Base-by-base conservation (phyloP, 352 stramenopile genomes). In the Pythium guiyangense region DNA sequence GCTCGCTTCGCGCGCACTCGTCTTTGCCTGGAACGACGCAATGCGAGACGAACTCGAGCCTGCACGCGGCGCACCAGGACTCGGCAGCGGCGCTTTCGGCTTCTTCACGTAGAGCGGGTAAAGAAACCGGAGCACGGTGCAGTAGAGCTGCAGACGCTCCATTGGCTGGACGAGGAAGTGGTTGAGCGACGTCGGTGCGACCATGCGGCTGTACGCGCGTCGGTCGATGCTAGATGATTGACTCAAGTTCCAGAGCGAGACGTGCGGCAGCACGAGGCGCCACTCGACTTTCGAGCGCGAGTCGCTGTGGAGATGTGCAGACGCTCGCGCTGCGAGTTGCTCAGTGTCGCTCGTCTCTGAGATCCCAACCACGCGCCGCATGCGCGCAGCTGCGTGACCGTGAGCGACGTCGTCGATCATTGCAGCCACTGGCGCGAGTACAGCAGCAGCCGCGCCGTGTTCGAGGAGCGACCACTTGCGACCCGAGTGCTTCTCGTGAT, bases 141-240 rank as follows among this genome's bases (percentile, higher is more conserved):
- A 62, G 52, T 71, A 71, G 22, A 67, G 31, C 46, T 73, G 61
- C 20, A 69, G 39, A 1, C 68, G 54, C 45, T 76, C 64, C 27
- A 76, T 57, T 0, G 64, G 68, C 39, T 76, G 68, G 1, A 76
- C 29, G 3, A 76, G 58, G n/a, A 76, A 76, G 40, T 76, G 64
- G 35, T 65, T 76, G 12, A 76, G 50, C 10, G 57, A 65, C 10
- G 56, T 69, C 35, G 58, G 58, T 3, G 60, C 64, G 1, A 62
- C 48, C 50, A 64, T 65, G 18, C 42, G 42, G 1, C 58, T 22
- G 26, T 65, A 63, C 18, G 51, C 62, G 29, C 64, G 62, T 63
- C 63, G 29, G 18, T 54, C 31, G 18, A 8, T 8, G 8, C 29
- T 34, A 34, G 29, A 34, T 8, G 29, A 34, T 8, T 26, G 18